Base-by-base conservation (phyloP, 257 asterid species). In the Mitragyna speciosa region DNA sequence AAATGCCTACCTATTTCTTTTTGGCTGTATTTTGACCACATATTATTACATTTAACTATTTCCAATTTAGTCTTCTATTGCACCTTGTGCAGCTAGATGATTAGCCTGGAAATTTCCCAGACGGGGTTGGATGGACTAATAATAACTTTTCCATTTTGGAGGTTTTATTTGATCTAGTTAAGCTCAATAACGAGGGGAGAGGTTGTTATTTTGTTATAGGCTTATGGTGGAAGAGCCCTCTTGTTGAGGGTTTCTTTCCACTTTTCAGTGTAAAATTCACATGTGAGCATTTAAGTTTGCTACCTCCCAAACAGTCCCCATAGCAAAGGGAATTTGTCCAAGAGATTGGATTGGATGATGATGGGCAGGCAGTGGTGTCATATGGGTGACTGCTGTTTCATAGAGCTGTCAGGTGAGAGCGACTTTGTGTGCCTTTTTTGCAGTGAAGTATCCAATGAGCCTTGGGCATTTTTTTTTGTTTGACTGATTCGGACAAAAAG, bases 231-330 rank as follows among this genome's bases (percentile, higher is more conserved):
- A 67, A 70, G 64, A 58, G 43, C 77, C 58, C 79, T 73, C 12
- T 28, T 17, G 73, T 31, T 14, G 78, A 80, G 85, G 85, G 86
- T 68, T 83, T 45, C 15, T 56, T 39, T 43, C 26, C 41, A 63
- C 79, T 43, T 43, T 77, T 43, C 28, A 75, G 79, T 78, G 7
- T 7, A 45, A 70, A 59, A 78, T 7, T 84, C 83, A 86, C 81
- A 81, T 78, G 87, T 76, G 28, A 75, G 83, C 85, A 87, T 80
- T 85, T 71, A 84, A 80, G 73, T 54, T 54, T 54, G 85, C 73
- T 71, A 82, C 70, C 85, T 47, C 80, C 80, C 75, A 84, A 86
- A 81, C 26, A 76, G 80, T 76, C 72, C 82, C 84, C 83, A 72
- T 76, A 6, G 66, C 39, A 24, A 61, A 70, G 79, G 80, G 78